Base-by-base conservation (phyloP, 2,329 filamentous ascomycete species). In the Paecilomyces sp. region DNA sequence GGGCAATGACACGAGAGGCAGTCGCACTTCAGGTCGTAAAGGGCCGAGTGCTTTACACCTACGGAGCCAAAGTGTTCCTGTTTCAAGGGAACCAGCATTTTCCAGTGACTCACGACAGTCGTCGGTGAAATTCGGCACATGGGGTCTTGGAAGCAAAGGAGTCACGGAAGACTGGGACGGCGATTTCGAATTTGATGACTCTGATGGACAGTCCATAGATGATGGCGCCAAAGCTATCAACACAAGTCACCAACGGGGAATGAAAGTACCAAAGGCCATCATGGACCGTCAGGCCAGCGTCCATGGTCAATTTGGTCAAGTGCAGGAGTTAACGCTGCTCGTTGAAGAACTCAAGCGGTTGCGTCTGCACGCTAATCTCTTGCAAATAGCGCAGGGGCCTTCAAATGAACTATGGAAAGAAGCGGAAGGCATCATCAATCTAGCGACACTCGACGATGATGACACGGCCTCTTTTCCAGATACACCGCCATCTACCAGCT, bases 151-250 rank as follows among this genome's bases (percentile, higher is more conserved):
- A 18, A 85, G 80, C 70, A 88, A 88, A 67, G 85, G 82, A 54
- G 84, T 85, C 24, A 87, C 82, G 25, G 85, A 88, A 68, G 85
- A 88, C 68, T 88, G 85, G 85, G 85, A 88, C 66, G 85, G 85
- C 57, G 85, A 88, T 67, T 88, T 88, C 66, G 85, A 87, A 59
- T 87, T 88, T 70, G 82, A 83, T 24, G 83, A 85, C 55, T 70
- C 76, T 12, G 74, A 79, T 28, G 79, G 82, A 25, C 68, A 61
- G 25, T 57, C 75, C 24, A 72, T 77, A 54, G 71, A 69, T 55
- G 72, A 83, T 79, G 78, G 70, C 76, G 62, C 64, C 34, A 66
- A 68, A 31, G 61, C 66, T n/a, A 62, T 55, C 47, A 67, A 67
- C 54, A 62, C 64, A 8, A 61, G 63, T 18, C 51, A 61, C 54